A percentile compares a stretch with the other conserved stretches of the same genome.
phyloP scores from a whole-genome alignment of 2,329 filamentous ascomycete species.

The Pseudocercospora cruenta region DNA sequence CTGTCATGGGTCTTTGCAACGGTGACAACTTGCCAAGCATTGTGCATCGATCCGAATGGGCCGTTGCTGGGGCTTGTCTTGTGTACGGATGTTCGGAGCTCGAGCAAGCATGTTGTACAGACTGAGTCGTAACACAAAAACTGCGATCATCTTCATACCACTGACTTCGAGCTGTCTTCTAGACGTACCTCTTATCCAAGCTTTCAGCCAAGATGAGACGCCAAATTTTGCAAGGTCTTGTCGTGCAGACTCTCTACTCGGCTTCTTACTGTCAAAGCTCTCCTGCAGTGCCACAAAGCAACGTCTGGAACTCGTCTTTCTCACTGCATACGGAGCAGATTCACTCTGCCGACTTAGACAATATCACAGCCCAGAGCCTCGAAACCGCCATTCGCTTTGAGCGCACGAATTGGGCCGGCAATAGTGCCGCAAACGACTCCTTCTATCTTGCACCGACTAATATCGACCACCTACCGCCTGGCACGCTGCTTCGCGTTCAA shows the following conservation, averaged over 20 bases:
- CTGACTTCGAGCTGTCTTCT: too few species aligned
- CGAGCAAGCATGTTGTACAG: too few species aligned
- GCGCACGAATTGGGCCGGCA: slow-evolving; percentile 34
- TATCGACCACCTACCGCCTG: slow-evolving; percentile 29
- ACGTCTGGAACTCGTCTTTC: slow-evolving; percentile 34
- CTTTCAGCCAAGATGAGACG: not conserved
- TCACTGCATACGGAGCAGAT: slow-evolving; percentile 28
- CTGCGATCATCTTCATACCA: too few species aligned
- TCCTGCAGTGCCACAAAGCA: slow-evolving; percentile 21
- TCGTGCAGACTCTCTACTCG: too few species aligned
- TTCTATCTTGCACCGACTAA: slow-evolving; percentile 45
- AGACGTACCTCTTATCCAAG: too few species aligned
- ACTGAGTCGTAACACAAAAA: too few species aligned
- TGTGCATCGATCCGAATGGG: too few species aligned
- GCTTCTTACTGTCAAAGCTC: not conserved
- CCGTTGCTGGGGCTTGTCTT: too few species aligned
- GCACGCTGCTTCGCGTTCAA: slow-evolving; percentile 48
- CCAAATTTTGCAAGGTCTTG: too few species aligned
- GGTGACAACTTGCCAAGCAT: too few species aligned
- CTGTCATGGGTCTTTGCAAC: too few species aligned
- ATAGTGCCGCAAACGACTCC: slow-evolving; percentile 37
- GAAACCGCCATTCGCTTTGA: slow-evolving; percentile 36
- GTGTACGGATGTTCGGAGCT: too few species aligned
- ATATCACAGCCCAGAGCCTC: slow-evolving; percentile 24
- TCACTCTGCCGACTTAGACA: slow-evolving; percentile 24